Evolutionary conservation across 1,139 yeast species (phyloP).

Genomic region (Debaryomyces nepalensis): DNA sequence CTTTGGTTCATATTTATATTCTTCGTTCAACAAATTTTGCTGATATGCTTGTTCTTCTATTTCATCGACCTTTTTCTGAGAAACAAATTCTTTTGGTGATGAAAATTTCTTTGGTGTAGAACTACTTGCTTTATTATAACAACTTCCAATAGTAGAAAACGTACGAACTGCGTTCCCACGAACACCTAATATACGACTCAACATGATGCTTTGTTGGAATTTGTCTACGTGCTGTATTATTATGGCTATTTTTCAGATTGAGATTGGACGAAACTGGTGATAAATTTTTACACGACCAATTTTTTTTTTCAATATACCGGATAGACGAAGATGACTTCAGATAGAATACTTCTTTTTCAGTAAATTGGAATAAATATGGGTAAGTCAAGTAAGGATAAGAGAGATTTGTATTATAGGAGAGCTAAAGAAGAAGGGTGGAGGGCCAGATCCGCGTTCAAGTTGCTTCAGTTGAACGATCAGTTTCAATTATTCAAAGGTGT

Average conservation of each 20-base stretch:
- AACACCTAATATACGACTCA: slow-evolving; percentile 9
- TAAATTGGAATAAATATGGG: slow-evolving; percentile 60
- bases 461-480: slow-evolving; percentile 86
- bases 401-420: slow-evolving; percentile 86
- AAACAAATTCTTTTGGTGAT: slow-evolving; percentile 38
- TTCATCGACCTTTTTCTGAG: slow-evolving; percentile 31
- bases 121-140: slow-evolving; percentile 2
- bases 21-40: slow-evolving; percentile 32
- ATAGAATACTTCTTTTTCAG: not conserved
- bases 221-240: no score
- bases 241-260: not conserved
- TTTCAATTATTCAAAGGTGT: slow-evolving; percentile 79
- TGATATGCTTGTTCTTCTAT: slow-evolving; percentile 37
- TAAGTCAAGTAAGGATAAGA: slow-evolving; percentile 90
- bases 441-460: slow-evolving; percentile 93
- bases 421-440: slow-evolving; percentile 99
- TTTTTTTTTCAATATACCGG: slow-evolving; percentile 12
- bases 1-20: slow-evolving; percentile 47
- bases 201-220: not conserved
- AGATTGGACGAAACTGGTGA: slow-evolving; percentile 11
- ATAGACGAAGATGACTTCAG: slow-evolving; percentile 1
- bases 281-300: slow-evolving; percentile 10
- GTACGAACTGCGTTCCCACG: slow-evolving; percentile 3
- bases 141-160: slow-evolving; percentile 6
- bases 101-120: slow-evolving; percentile 22